These are phyloP conservation scores for Teratosphaeria epicoccoides DNA, from an alignment of 2,329 filamentous ascomycete species.

Conservation along the genomic window DNA sequence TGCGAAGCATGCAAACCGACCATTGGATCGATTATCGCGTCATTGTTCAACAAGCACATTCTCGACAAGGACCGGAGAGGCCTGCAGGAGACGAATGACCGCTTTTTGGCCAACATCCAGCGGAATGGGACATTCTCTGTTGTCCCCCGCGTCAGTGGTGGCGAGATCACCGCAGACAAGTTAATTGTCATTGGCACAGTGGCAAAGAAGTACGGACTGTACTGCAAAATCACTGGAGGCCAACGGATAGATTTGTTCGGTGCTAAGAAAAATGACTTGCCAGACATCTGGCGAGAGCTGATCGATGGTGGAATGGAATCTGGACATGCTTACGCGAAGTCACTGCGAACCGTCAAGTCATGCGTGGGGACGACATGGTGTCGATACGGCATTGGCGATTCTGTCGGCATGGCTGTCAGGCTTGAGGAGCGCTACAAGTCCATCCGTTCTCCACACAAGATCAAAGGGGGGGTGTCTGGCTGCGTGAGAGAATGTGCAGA, in stretches of 20 bases:
- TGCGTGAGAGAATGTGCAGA: slow-evolving; percentile 91
- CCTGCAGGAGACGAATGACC: slow-evolving; percentile 83
- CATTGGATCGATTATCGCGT: slow-evolving; percentile 69
- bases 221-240: slow-evolving; percentile 86
- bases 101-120: slow-evolving; percentile 81
- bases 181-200: slow-evolving; percentile 75
- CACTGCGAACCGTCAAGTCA: slow-evolving; percentile 78
- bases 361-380: slow-evolving; percentile 91
- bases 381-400: slow-evolving; percentile 77
- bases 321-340: slow-evolving; percentile 84
- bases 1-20: slow-evolving; percentile 83
- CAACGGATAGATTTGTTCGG: slow-evolving; percentile 92
- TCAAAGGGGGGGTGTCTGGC: slow-evolving; percentile 76
- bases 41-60: slow-evolving; percentile 73
- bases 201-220: slow-evolving; percentile 72
- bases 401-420: slow-evolving; percentile 79
- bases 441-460: slow-evolving; percentile 75
- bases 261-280: slow-evolving; percentile 74
- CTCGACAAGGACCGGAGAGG: slow-evolving; percentile 61
- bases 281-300: slow-evolving; percentile 69
- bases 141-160: slow-evolving; percentile 68
- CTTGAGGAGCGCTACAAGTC: slow-evolving; percentile 88
- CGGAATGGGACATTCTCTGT: slow-evolving; percentile 86
- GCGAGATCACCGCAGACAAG: slow-evolving; percentile 80
- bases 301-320: slow-evolving; percentile 80